These are phyloP conservation scores for Mediolabrus comicus DNA, from an alignment of 108 stramenopile species.

Conservation along the genomic window DNA sequence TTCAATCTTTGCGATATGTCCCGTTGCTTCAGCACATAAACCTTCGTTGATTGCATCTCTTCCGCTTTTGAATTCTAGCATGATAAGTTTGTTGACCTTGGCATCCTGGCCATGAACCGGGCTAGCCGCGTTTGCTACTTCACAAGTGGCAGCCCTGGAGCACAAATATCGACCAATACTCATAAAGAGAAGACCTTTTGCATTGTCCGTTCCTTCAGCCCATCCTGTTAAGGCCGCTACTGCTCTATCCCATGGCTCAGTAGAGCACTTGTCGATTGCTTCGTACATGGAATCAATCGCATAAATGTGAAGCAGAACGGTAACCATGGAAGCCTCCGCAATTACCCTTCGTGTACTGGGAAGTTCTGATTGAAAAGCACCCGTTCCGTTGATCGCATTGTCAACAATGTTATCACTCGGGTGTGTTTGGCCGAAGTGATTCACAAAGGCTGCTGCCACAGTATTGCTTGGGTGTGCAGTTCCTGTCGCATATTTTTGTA, in stretches of 20 bases:
- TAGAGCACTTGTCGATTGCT: slow-evolving; percentile 55
- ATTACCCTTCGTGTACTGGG: slow-evolving; percentile 48
- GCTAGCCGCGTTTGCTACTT: not conserved
- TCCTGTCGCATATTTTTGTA: slow-evolving; percentile 5
- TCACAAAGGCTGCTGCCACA: slow-evolving; percentile 4
- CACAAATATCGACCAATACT: slow-evolving; percentile 19
- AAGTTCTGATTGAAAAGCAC: slow-evolving; percentile 30
- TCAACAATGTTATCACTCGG: slow-evolving; percentile 33
- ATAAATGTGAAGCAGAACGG: slow-evolving; percentile 62
- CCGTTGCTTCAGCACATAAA: slow-evolving; percentile 3
- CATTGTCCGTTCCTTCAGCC: slow-evolving; percentile 49
- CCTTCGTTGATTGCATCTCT: not conserved
- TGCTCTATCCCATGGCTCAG: slow-evolving; percentile 61
- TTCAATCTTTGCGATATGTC: slow-evolving; percentile 1
- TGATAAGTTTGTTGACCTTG: slow-evolving; percentile 15
- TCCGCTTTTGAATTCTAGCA: slow-evolving; percentile 4
- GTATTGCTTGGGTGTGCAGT: slow-evolving; percentile 3
- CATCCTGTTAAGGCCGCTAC: slow-evolving; percentile 68
- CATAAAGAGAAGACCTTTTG: slow-evolving; percentile 17
- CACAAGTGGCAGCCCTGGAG: not conserved
- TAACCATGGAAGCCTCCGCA: slow-evolving; percentile 43
- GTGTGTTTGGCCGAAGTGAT: not conserved
- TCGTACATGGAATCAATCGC: slow-evolving; percentile 65
- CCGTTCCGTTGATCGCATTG: slow-evolving; percentile 23
- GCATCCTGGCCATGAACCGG: not conserved